Evolutionary conservation across 345 rosid species (phyloP), one percentile per base, ranked within the genome.

Genomic region (Diplotaxis tenuifolia): DNA sequence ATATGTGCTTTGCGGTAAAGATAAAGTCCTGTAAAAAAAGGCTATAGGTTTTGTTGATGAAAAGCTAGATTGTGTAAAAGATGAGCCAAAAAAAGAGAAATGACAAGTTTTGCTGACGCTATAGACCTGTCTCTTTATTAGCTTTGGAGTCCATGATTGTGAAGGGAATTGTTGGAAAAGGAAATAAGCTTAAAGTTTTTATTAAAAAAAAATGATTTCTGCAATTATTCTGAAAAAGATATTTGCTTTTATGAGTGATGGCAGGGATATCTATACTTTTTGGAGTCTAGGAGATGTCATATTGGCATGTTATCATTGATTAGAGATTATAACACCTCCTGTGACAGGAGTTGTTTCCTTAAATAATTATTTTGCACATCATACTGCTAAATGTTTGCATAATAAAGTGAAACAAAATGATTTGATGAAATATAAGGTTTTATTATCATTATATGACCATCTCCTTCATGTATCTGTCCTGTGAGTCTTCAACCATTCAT

Each of bases 81-180:
- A n/a, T 50, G 76, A 64, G 57, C 50, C 14, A 42, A n/a, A 32
- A 62, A 70, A 70, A 25, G 71, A 18, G 15, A 75, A 68, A 70
- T 76, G 70, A 76, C 66, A 76, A 76, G 60, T 70, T 58, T 70
- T 71, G 80, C 72, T 77, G 72, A 65, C 75, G 68, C 50, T 65
- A 49, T 11, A n/a, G 25, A 57, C 8, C 49, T 22, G 61, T 50
- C 67, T 77, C 71, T 77, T 49, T 71, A 49, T 65, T 65, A 50
- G 68, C 80, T 77, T 65, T 70, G 47, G 62, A 36, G 55, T 70
- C 75, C 58, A 76, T 76, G 71, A 70, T 64, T 77, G 80, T 77
- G 76, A 62, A 71, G 68, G 61, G 80, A 71, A 65, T 70, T 77
- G 72, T 65, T 58, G 63, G 80, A 77, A 77, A 77, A 71, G 76